Conservation (phyloP, 805 yeast species). For the Ogataea polymorpha region DNA sequence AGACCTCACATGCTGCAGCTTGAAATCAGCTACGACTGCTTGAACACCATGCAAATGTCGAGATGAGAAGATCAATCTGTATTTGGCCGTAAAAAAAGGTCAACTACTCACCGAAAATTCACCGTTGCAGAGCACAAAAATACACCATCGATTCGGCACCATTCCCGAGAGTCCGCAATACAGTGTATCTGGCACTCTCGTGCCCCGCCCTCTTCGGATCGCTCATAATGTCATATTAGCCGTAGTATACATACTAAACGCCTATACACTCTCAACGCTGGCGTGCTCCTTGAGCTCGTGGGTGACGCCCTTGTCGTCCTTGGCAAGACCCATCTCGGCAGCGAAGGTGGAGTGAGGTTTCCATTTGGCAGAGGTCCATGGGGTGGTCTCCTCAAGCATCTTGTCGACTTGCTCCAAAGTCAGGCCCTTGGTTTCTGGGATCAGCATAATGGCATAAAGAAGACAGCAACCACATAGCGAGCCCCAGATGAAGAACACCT, state of each 20-base stretch:
- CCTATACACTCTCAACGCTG: conserved; percentile 13
- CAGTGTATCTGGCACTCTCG: too few species aligned
- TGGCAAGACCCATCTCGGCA: conserved; percentile 28
- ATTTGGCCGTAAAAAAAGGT: too few species aligned
- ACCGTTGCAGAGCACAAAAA: too few species aligned
- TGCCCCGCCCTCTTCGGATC: not conserved
- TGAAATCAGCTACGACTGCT: too few species aligned
- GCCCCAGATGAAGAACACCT: conserved; percentile 77
- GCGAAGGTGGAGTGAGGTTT: conserved; percentile 34
- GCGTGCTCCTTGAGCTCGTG: conserved; percentile 20
- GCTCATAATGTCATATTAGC: conserved; percentile 3
- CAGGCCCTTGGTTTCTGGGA: conserved; percentile 79
- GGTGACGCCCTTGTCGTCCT: conserved; percentile 18
- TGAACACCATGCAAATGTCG: too few species aligned
- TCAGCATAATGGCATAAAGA: conserved; percentile 68
- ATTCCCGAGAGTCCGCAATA: too few species aligned
- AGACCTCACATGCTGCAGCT: too few species aligned
- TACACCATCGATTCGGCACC: too few species aligned
- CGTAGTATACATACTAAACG: not conserved
- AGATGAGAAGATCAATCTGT: too few species aligned
- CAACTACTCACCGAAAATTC: too few species aligned
- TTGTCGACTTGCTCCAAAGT: conserved; percentile 77
- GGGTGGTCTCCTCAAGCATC: conserved; percentile 36
- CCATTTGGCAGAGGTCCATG: conserved; percentile 35
- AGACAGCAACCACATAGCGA: conserved; percentile 38